These are phyloP conservation scores for Backusella liffmaniae DNA, from an alignment of 192 early-diverging fungal species.

Conservation along the genomic window DNA sequence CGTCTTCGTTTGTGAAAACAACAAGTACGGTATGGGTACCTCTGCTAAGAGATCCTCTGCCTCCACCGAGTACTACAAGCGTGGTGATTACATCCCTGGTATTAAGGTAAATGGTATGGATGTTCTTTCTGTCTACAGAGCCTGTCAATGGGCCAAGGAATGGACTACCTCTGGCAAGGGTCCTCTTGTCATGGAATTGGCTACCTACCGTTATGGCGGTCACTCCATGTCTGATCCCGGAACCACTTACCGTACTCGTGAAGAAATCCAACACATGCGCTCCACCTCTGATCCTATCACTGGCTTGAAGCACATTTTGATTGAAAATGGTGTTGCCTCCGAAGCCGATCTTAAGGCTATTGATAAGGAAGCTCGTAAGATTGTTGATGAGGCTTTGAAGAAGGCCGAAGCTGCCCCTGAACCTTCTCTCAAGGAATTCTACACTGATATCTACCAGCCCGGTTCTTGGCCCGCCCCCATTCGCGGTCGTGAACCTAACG, in stretches of 20 bases:
- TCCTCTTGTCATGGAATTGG: slow-evolving; percentile 93
- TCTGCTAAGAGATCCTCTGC: slow-evolving; percentile 85
- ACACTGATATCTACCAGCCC: slow-evolving; percentile 79
- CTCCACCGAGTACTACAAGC: slow-evolving; percentile 91
- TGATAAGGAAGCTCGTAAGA: slow-evolving; percentile 85
- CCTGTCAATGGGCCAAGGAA: slow-evolving; percentile 79
- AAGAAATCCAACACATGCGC: slow-evolving; percentile 98
- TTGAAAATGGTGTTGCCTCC: slow-evolving; percentile 66
- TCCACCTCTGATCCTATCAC: slow-evolving; percentile 92
- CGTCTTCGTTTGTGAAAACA: slow-evolving; percentile 98
- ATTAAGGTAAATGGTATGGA: slow-evolving; percentile 87
- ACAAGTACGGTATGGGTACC: slow-evolving; percentile 99
- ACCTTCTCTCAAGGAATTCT: slow-evolving; percentile 72
- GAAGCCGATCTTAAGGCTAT: slow-evolving; percentile 93
- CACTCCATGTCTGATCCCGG: slow-evolving; percentile 99
- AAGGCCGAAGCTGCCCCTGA: slow-evolving; percentile 78
- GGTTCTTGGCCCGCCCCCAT: slow-evolving; percentile 70
- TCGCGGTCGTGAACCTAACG: slow-evolving; percentile 82
- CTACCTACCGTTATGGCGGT: slow-evolving; percentile 98
- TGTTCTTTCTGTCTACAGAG: slow-evolving; percentile 86
- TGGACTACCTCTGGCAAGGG: slow-evolving; percentile 82
- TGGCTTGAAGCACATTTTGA: slow-evolving; percentile 80
- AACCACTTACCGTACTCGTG: slow-evolving; percentile 98
- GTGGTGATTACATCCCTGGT: slow-evolving; percentile 96
- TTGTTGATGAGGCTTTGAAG: slow-evolving; percentile 84